Conservation (phyloP, 1,284 basidiomycete genomes). For the Vanrija sp. region DNA sequence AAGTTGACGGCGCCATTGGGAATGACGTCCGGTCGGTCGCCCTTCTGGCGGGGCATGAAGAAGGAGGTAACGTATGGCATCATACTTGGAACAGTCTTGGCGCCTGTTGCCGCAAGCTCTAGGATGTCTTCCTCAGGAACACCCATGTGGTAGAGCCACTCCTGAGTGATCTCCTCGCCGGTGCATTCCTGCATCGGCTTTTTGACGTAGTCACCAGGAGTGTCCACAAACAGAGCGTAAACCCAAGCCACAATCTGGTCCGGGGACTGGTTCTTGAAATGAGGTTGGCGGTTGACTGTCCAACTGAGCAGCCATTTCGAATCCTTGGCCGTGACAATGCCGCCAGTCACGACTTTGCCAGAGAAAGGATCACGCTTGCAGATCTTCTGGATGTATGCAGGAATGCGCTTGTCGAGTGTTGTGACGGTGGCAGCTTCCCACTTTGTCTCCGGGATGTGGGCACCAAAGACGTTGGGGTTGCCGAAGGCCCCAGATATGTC, state of each 20-base stretch:
- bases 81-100: not conserved
- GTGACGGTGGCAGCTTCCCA: not conserved
- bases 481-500: not conserved
- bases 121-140: not conserved
- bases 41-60: not conserved
- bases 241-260: not conserved
- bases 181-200: conserved; percentile 1
- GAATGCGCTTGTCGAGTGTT: not conserved
- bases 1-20: conserved; percentile 1
- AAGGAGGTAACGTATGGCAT: conserved; percentile 2
- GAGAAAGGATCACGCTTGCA: not conserved
- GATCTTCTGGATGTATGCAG: not conserved
- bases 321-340: conserved; percentile 1
- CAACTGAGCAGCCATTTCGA: not conserved
- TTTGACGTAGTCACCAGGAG: not conserved
- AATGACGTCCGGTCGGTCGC: not conserved
- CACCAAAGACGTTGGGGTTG: conserved; percentile 1
- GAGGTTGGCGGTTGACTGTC: conserved; percentile 2
- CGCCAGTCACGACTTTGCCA: not conserved
- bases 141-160: conserved; percentile 2
- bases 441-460: not conserved
- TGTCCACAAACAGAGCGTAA: not conserved
- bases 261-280: not conserved
- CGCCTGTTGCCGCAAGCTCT: not conserved
- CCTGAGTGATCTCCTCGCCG: not conserved